Evolutionary conservation across 352 stramenopile genomes (phyloP).

Genomic region (Pythium pyrilobum): DNA sequence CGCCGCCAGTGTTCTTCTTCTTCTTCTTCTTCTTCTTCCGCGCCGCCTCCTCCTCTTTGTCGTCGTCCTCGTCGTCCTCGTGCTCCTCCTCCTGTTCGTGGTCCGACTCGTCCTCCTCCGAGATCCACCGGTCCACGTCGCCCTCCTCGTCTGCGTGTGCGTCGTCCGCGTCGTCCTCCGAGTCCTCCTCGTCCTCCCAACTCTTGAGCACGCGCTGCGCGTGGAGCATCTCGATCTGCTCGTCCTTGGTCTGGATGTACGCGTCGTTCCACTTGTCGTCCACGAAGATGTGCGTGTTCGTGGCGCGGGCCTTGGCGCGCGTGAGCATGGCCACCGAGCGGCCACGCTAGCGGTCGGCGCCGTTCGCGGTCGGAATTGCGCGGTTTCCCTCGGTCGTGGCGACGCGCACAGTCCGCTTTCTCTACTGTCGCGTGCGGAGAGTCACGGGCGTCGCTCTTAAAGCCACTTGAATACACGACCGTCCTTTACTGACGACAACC

Average conservation of each 20-base stretch:
- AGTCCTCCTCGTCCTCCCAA: conserved; percentile 42
- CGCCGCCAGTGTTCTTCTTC: not conserved
- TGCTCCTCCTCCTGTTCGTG: conserved; percentile 3
- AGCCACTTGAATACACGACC: conserved; percentile 7
- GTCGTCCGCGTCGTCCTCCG: conserved; percentile 26
- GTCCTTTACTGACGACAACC: not conserved
- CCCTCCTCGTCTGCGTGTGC: conserved; percentile 4
- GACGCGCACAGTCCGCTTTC: too few relatives aligned
- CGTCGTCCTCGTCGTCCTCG: conserved; percentile 6
- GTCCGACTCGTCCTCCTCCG: conserved; percentile 4
- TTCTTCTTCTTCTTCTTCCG: not conserved
- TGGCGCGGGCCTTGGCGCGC: conserved; percentile 51
- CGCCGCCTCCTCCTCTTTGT: not conserved
- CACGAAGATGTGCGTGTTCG: conserved; percentile 70
- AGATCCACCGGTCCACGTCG: conserved; percentile 19
- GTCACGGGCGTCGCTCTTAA: too few relatives aligned
- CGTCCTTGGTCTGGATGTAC: conserved; percentile 79
- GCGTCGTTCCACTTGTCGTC: conserved; percentile 81
- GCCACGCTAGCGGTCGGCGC: too few relatives aligned
- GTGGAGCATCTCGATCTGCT: conserved; percentile 76
- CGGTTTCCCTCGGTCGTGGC: too few relatives aligned
- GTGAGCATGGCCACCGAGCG: conserved; percentile 79
- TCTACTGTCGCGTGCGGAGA: too few relatives aligned
- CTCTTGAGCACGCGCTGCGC: conserved; percentile 35
- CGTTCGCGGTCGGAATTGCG: too few relatives aligned